These are phyloP conservation scores for Trypanosoma boissoni DNA, from an alignment of 208 protist genomes.

Conservation along the genomic window DNA sequence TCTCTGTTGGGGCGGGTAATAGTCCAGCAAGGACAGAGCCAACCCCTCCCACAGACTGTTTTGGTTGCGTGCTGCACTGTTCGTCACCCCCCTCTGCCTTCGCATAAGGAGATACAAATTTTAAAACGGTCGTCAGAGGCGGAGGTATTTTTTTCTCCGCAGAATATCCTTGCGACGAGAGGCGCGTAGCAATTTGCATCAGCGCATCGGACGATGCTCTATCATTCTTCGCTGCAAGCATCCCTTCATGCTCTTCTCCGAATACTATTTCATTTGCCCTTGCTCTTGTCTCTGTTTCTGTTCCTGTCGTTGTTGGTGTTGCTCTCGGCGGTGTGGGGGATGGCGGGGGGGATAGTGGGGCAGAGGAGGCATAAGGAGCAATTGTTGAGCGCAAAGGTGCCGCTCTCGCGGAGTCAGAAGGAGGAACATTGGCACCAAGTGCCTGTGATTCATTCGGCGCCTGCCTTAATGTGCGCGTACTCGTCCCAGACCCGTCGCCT, in stretches of 20 bases:
- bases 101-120: slow-evolving; percentile 20
- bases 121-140: slow-evolving; percentile 34
- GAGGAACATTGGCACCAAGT: too few relatives aligned
- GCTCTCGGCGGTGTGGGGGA: background rate
- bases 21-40: slow-evolving; percentile 37
- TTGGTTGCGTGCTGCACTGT: background rate
- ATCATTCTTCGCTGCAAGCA: too few relatives aligned
- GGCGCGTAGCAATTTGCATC: background rate
- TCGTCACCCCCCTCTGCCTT: slow-evolving; percentile 28
- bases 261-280: too few relatives aligned
- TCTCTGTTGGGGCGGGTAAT: slow-evolving; percentile 43
- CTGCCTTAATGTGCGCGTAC: background rate
- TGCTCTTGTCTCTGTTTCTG: slow-evolving; percentile 14
- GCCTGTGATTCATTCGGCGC: background rate
- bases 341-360: slow-evolving; percentile 1
- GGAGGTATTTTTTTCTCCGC: slow-evolving; percentile 2
- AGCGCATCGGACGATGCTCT: background rate
- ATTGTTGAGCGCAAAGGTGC: slow-evolving; percentile 6
- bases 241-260: too few relatives aligned
- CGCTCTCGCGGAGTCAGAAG: too few relatives aligned
- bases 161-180: background rate
- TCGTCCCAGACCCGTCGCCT: slow-evolving; percentile 19
- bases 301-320: slow-evolving; percentile 2
- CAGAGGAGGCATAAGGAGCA: slow-evolving; percentile 19
- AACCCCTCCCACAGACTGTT: background rate